Base-by-base conservation (phyloP, 192 early-diverging fungal species). In the Martensiomyces pterosporus region DNA sequence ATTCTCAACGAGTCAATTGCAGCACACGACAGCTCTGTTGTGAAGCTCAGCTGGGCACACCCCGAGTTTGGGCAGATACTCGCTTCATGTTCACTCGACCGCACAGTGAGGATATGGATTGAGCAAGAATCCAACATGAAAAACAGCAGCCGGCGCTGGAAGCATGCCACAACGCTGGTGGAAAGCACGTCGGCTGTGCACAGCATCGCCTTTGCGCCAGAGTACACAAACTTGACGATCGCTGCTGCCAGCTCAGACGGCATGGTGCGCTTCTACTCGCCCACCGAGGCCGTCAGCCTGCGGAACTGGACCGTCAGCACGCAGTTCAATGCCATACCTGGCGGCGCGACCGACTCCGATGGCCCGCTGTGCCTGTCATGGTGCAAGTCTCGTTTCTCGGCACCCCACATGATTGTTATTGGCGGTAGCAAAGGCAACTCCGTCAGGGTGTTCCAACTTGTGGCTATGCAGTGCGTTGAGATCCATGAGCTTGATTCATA, bases 51-150 rank as follows among this genome's bases (percentile, higher is more conserved):
- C 39, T 98, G 91, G 90, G 88, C 90, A n/a, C 90, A 93, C 76
- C 93, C 95, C n/a, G 95, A 96, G 60, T 96, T 87, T 72, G 93
- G 93, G 3, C 87, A 90, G 55, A 75, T 96, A 7, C 67, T 98
- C 35, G 93, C 93, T 2, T 84, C 85, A 12, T 93, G 91, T 49
- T 93, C 91, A 35, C 90, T 94, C 57, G 95, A 98, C 64, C 79
- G 91, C 34, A 86, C 83, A 9, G 85, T 94, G 13, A 81, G 81
- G 54, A 86, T 98, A 24, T 98, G 92, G 92, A 90, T 94, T 54
- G 92, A 98, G 70, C 64, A 62, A 9, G 59, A 73, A 39, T 39
- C 80, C 73, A 85, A 39, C 67, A 78, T 64, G 82, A 82, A 69
- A 33, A 75, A 81, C 59, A 79, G 80, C 24, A 74, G 79, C 25